Base-by-base conservation (phyloP, 1,139 yeast genomes). In the Diutina ranongensis region DNA sequence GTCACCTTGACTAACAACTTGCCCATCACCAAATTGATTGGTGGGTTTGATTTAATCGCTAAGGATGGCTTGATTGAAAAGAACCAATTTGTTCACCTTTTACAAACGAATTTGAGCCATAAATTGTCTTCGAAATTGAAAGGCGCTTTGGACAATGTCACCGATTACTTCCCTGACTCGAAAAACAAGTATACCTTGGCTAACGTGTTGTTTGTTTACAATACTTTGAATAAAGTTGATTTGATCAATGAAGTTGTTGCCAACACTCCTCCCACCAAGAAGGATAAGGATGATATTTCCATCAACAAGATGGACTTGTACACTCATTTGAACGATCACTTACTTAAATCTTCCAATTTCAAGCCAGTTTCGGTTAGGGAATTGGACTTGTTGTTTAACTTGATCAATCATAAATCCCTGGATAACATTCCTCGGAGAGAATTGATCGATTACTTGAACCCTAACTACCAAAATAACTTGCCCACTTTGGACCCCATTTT, bases 231-330 rank as follows among this genome's bases (percentile, higher is more conserved):
- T 52, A 71, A 70, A 52, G 61, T 71, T 45, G 76, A 71, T 54
- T 60, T 71, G 52, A 65, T 80, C 50, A 80, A 80, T 56, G 83
- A 78, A 60, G 68, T 78, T 33, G 74, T 80, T 47, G 83, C 80
- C 49, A 72, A 74, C 56, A 67, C 72, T 35, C 74, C 74, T n/a
- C 74, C 75, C 13, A 58, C 64, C 20, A 61, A 67, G 16, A 60
- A 61, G 47, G 74, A 71, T 44, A 73, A 68, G 47, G 67, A 68
- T 47, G 76, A 69, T 51, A 64, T 71, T 45, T 59, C 68, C 52
- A 71, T 72, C 54, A 68, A 68, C 55, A 68, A 68, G 51, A 51
- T 52, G 35, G 74, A 68, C 50, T 64, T 72, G 51, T 65, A 73
- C 51, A 56, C 64, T 44, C 74, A 70, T 50, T 67, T 73, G 54